phyloP scores from a whole-genome alignment of 1,139 yeast species.

The Hyphopichia wangnamkhiaoensis region DNA sequence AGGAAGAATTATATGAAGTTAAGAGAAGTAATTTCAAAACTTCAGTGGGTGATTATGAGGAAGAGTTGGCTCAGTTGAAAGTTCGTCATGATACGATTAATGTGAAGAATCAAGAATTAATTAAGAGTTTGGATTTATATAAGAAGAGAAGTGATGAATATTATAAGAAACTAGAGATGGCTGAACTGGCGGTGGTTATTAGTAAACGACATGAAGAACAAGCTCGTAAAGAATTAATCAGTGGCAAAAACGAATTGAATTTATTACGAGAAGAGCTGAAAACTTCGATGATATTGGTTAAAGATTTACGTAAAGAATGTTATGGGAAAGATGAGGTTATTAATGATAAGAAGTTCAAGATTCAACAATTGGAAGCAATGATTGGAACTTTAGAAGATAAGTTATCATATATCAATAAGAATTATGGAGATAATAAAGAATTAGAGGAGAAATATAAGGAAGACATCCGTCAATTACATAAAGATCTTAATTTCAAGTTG shows the following conservation, averaged over 20 bases:
- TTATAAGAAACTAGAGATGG: conserved; percentile 70
- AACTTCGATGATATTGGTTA: conserved; percentile 57
- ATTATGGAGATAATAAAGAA: conserved; percentile 43
- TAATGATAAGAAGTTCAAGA: conserved; percentile 59
- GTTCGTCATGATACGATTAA: conserved; percentile 55
- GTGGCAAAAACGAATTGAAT: conserved; percentile 52
- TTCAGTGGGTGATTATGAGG: conserved; percentile 43
- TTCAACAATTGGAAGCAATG: conserved; percentile 51
- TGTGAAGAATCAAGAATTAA: conserved; percentile 53
- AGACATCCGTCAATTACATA: conserved; percentile 60
- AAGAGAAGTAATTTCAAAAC: conserved; percentile 36
- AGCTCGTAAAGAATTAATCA: conserved; percentile 57
- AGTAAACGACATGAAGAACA: conserved; percentile 63
- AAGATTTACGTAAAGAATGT: conserved; percentile 55
- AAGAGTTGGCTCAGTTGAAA: conserved; percentile 42
- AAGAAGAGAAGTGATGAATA: conserved; percentile 77
- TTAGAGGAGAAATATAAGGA: conserved; percentile 47
- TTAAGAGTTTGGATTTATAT: conserved; percentile 59
- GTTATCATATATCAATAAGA: conserved; percentile 51
- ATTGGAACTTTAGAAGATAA: conserved; percentile 49
- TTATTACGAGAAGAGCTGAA: conserved; percentile 61
- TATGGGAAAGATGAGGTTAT: conserved; percentile 58
- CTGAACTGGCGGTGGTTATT: conserved; percentile 70
- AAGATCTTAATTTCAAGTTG: conserved; percentile 57
- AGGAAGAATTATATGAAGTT: conserved; percentile 46